A percentile compares a stretch with the other conserved stretches of the same genome.
Conservation (phyloP, 2,329 filamentous ascomycete genomes). For the Ascochyta viciae-villosae region DNA sequence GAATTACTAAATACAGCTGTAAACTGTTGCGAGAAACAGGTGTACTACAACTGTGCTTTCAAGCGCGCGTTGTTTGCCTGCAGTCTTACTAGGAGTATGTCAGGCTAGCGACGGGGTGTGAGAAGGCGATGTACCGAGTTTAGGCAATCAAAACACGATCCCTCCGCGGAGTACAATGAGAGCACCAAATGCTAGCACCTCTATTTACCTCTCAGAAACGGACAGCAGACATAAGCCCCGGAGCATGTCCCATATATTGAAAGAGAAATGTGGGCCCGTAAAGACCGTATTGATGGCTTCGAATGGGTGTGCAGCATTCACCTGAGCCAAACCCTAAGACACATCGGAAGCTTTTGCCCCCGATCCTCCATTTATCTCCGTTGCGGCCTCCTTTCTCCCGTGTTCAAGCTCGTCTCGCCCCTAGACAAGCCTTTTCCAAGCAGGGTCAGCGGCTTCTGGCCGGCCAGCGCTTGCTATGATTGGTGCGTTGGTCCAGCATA, state of each 20-base stretch:
- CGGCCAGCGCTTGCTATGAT: background rate
- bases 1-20: no score
- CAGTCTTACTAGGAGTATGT: no score
- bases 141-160: background rate
- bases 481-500: background rate
- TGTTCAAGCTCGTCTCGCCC: conserved; percentile 5
- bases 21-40: no score
- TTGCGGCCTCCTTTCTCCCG: background rate
- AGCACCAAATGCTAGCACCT: background rate
- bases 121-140: no score
- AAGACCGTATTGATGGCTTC: background rate
- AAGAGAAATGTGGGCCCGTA: background rate
- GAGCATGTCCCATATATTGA: background rate
- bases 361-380: conserved; percentile 18
- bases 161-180: conserved; percentile 1
- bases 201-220: background rate
- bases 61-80: no score
- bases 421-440: background rate
- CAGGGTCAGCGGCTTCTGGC: background rate
- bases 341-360: background rate
- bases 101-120: no score
- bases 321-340: background rate
- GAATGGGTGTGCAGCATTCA: no score
- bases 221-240: background rate
- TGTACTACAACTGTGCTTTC: no score